These are phyloP conservation scores for Podosphaera xanthii DNA, from an alignment of 2,329 filamentous ascomycete species.

Conservation along the genomic window DNA sequence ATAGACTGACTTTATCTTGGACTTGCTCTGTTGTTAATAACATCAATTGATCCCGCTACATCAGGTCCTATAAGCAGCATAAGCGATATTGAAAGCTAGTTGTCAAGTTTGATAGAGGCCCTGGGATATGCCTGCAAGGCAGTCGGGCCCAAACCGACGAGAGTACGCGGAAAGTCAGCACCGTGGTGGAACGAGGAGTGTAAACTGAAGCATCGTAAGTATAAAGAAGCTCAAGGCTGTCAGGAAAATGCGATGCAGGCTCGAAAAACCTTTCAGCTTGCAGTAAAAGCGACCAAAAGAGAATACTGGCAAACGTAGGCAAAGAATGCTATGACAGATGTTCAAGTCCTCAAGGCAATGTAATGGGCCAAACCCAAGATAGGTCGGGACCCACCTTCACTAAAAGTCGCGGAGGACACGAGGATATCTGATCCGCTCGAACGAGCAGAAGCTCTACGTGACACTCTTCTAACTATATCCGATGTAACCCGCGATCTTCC, in stretches of 20 bases:
- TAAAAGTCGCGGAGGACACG: not conserved
- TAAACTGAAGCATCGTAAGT: not conserved
- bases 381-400: not conserved
- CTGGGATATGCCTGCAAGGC: not conserved
- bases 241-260: too few relatives aligned
- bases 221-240: not conserved
- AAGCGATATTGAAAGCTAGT: not conserved
- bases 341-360: not conserved
- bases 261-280: too few relatives aligned
- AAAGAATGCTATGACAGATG: not conserved
- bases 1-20: too few relatives aligned
- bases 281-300: not conserved
- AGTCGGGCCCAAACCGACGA: not conserved
- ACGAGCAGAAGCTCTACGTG: too few relatives aligned
- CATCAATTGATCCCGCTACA: too few relatives aligned
- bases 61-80: not conserved
- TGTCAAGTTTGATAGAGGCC: not conserved
- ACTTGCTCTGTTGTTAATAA: too few relatives aligned
- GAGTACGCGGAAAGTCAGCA: not conserved
- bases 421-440: too few relatives aligned
- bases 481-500: not conserved
- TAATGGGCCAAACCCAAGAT: not conserved
- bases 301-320: not conserved
- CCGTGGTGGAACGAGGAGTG: not conserved
- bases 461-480: too few relatives aligned